Evolutionary conservation across 75 land plant genomes (phyloP).

Genomic region (Cryptomeria japonica): DNA sequence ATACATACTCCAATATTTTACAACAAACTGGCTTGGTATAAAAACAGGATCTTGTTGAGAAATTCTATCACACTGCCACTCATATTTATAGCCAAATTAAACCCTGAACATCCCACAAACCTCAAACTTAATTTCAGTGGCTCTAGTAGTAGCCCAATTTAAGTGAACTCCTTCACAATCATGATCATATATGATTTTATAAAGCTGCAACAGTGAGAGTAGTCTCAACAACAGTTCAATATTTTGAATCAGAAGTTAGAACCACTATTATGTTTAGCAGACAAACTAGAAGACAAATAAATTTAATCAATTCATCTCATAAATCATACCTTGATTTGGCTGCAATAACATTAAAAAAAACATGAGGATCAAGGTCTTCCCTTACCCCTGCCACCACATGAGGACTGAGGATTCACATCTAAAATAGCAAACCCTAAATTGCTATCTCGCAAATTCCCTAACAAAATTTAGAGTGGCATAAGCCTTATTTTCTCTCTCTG

Average conservation of each 20-base stretch:
- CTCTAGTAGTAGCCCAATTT: neutral
- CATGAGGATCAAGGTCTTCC: too few species aligned
- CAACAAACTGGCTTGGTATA: too few species aligned
- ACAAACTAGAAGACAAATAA: neutral
- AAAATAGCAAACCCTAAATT: too few species aligned
- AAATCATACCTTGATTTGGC: neutral
- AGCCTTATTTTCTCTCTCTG: too few species aligned
- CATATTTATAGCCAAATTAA: neutral
- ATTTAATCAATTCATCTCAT: neutral
- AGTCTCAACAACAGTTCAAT: neutral
- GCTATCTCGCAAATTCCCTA: too few species aligned
- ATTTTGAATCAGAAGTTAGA: too few species aligned
- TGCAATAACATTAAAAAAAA: too few species aligned
- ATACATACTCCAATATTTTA: neutral
- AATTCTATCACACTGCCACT: neutral
- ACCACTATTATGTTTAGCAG: neutral
- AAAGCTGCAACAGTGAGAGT: neutral
- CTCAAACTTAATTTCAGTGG: neutral
- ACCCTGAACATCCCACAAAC: neutral
- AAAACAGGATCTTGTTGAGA: neutral
- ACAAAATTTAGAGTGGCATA: too few species aligned
- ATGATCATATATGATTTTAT: too few species aligned
- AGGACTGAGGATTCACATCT: too few species aligned
- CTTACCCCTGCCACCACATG: too few species aligned
- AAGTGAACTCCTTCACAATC: too few species aligned